Evolutionary conservation across 129 eudicot species (phyloP).

Genomic region (Mikania micrantha): DNA sequence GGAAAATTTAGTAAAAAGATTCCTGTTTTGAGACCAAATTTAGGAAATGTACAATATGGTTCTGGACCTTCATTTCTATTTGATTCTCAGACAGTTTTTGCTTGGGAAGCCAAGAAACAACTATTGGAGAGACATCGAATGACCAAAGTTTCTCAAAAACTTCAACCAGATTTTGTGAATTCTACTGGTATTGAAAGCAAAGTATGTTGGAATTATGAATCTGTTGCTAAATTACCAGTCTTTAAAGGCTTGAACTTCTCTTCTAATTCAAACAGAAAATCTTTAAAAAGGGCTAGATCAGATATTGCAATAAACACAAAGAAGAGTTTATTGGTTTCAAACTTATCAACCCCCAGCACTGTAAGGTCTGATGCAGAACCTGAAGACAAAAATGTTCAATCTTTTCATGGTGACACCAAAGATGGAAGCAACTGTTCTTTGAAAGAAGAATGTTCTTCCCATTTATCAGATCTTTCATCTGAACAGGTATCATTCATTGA

Average conservation of each 20-base stretch:
- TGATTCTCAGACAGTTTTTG: constrained; percentile 14
- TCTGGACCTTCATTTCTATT: constrained; percentile 10
- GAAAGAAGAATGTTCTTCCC: constrained; percentile 16
- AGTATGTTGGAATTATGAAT: constrained; percentile 1
- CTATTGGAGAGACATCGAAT: constrained; percentile 31
- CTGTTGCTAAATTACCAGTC: constrained; percentile 2
- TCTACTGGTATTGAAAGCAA: constrained; percentile 16
- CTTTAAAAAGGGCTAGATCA: constrained; percentile 11
- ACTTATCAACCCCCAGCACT: neutral
- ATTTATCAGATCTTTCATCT: constrained; percentile 10
- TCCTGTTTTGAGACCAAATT: constrained; percentile 28
- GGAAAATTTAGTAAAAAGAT: constrained; percentile 6
- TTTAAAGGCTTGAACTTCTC: neutral
- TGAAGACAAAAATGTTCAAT: constrained; percentile 5
- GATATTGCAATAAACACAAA: constrained; percentile 10
- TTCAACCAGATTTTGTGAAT: constrained; percentile 14
- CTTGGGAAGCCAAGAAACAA: constrained; percentile 32
- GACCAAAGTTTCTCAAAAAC: constrained; percentile 23
- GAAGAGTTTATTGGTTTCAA: constrained; percentile 5
- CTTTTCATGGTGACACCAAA: constrained; percentile 10
- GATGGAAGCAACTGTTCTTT: neutral
- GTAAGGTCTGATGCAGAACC: constrained; percentile 12
- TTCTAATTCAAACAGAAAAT: neutral
- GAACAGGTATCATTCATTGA: constrained; percentile 24
- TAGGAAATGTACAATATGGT: constrained; percentile 3